Base-by-base conservation (phyloP, 2,329 filamentous ascomycete species). In the Colletotrichum falcatum region DNA sequence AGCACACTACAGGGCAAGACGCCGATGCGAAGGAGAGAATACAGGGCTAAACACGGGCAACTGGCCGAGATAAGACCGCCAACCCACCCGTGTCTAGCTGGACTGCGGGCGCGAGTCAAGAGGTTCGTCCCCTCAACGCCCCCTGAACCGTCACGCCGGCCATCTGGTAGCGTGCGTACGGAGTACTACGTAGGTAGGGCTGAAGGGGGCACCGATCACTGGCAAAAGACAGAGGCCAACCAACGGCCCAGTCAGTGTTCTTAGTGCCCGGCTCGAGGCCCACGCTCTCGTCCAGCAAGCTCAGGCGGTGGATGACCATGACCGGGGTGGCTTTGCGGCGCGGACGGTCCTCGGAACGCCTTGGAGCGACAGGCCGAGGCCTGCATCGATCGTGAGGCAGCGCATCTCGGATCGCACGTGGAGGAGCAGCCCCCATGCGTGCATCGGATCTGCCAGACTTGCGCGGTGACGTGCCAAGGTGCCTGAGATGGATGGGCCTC, bases 401-500 rank as follows among this genome's bases (percentile, higher is more conserved):
- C 61, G 44, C 44, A 62, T 62, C 67, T 67, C 26, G 28, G 58
- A 26, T 59, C 56, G 67, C 58, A 67, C 67, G 58, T 67, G 58
- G 56, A 23, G 51, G 37, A 39, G 14, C 63, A 53, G 16, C 35
- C 44, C 37, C 42, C 42, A 26, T 39, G 37, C 37, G 37, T 16
- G 1, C 26, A 46, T 7, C 7, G 14, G n/a, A 26, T 48, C 42
- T 18, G 54, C 26, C 56, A 26, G 37, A 59, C 20, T 59, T 70
- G 53, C 20, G 28, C 11, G 58, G 51, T 67, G 67, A 61, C 67
- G 56, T 69, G 46, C 46, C 37, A 23, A 8, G 6, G 56, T 69
- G 44, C 46, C 37, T 46, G 18, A 20, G 20, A 44, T n/a, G 37
- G 12, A 30, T 23, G n/a, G 16, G n/a, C 39, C 37, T 64, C 20